Base-by-base conservation (phyloP, 2,329 filamentous ascomycete species). In the Ascochyta pisi region DNA sequence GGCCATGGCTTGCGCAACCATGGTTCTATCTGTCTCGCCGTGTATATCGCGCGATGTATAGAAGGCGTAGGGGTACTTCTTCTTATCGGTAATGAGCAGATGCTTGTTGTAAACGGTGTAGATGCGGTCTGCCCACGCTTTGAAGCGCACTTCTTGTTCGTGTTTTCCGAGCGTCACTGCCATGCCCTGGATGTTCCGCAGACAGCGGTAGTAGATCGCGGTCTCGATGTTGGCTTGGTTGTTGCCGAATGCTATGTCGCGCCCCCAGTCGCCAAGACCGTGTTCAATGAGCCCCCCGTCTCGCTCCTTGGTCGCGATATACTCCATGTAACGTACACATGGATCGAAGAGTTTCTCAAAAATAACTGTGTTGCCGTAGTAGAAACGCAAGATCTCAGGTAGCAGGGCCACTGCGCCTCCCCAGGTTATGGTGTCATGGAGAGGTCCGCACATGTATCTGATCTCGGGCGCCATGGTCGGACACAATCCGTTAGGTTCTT, bases 401-500 rank as follows among this genome's bases (percentile, higher is more conserved):
- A 67, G 53, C 10, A 66, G 13, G 6, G 61, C 77, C 67, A 78
- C 56, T 1, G 76, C 77, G 22, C 76, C 76, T 13, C 76, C 77
- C 77, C 77, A 80, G 1, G 76, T 78, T 45, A 79, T 79, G 0
- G 78, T 81, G 49, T 81, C 78, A 50, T 81, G 78, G 3, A 81
- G 67, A 1, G 79, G 79, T 0, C 79, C 79, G 52, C 79, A 80
- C 79, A 81, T 81, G 49, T 81, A 81, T 13, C 79, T 65, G 23
- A 80, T 77, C 54, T 80, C 74, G 0, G 79, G 79, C 0, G 79
- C 79, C 78, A 82, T 81, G 0, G 77, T 81, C 1, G 79, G 79
- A 6, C 79, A 76, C 2, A 82, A 68, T 1, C 80, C 79, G 15
- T 71, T 76, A 0, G 76, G 64, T 31, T 82, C 79, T 50, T 81